Conservation (phyloP, 2,329 filamentous ascomycete genomes). For the Leptographium flavum region DNA sequence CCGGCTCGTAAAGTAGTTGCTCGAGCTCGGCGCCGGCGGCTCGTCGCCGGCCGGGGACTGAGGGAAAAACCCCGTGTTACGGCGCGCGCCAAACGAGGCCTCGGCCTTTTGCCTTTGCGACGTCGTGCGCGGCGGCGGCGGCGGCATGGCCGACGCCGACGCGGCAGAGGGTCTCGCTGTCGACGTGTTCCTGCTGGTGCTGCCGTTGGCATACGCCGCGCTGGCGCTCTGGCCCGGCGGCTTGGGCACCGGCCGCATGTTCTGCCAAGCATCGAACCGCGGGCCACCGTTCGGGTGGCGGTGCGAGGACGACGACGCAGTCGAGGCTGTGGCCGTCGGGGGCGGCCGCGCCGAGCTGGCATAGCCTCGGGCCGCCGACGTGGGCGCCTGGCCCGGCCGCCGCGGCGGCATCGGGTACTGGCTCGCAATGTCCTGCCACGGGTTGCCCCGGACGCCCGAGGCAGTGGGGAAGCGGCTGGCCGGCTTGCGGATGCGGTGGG, state of each 20-base stretch:
- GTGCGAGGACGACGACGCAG: constrained; percentile 10
- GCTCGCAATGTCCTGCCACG: constrained; percentile 34
- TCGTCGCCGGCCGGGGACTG: constrained; percentile 37
- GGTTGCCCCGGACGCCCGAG: constrained; percentile 43
- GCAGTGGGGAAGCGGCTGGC: constrained; percentile 27
- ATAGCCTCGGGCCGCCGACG: constrained; percentile 7
- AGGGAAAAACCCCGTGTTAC: constrained; percentile 34
- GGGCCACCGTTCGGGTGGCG: constrained; percentile 12
- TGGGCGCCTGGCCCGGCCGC: constrained; percentile 12
- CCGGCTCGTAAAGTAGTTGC: constrained; percentile 32
- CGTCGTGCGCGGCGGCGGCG: constrained; percentile 33
- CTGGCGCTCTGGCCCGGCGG: constrained; percentile 12
- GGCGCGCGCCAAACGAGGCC: constrained; percentile 35
- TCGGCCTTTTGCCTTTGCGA: constrained; percentile 38
- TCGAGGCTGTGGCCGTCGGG: constrained; percentile 12
- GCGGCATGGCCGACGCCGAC: constrained; percentile 11
- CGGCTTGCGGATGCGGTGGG: constrained; percentile 22
- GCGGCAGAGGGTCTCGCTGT: constrained; percentile 12
- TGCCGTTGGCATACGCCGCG: constrained; percentile 5
- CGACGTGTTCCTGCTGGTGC: neutral
- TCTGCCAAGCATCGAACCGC: constrained; percentile 22
- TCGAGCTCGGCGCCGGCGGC: constrained; percentile 30
- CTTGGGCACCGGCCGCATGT: constrained; percentile 16
- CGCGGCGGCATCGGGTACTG: constrained; percentile 33
- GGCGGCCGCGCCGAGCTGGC: constrained; percentile 2